A percentile compares a stretch with the other conserved stretches of the same genome.
These are phyloP conservation scores for Colletotrichum sp. DNA, from an alignment of 2,329 filamentous ascomycete genomes.

Conservation along the genomic window DNA sequence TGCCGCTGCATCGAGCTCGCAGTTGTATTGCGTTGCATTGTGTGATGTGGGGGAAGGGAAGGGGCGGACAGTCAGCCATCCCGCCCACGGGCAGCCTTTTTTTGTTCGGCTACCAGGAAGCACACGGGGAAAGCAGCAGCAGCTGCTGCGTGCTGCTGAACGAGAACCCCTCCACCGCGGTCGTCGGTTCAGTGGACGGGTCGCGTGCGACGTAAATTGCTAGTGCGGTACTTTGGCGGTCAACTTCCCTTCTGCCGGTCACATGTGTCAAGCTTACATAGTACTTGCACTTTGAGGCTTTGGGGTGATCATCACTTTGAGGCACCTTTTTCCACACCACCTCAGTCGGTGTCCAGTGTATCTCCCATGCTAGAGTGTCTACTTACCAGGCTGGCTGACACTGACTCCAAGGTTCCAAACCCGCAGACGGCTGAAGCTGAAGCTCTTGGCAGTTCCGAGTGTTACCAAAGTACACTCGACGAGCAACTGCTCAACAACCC, in stretches of 20 bases:
- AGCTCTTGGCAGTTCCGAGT: neutral
- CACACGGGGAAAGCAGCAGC: neutral
- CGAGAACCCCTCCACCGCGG: constrained; percentile 6
- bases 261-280: neutral
- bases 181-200: neutral
- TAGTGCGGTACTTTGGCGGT: constrained; percentile 2
- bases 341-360: neutral
- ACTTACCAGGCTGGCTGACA: neutral
- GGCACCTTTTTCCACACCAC: neutral
- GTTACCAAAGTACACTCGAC: neutral
- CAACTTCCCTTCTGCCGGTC: constrained; percentile 13
- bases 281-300: neutral
- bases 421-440: neutral
- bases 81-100: neutral
- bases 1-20: neutral
- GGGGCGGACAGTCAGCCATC: neutral
- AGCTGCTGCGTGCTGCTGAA: neutral
- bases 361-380: neutral
- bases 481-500: neutral
- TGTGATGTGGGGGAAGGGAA: constrained; percentile 4
- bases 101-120: constrained; percentile 9
- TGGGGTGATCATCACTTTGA: neutral
- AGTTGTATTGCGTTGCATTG: neutral
- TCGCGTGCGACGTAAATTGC: constrained; percentile 8
- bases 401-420: neutral